These are phyloP conservation scores for Circinella minor DNA, from an alignment of 371 early-diverging fungal genomes.

Conservation along the genomic window DNA sequence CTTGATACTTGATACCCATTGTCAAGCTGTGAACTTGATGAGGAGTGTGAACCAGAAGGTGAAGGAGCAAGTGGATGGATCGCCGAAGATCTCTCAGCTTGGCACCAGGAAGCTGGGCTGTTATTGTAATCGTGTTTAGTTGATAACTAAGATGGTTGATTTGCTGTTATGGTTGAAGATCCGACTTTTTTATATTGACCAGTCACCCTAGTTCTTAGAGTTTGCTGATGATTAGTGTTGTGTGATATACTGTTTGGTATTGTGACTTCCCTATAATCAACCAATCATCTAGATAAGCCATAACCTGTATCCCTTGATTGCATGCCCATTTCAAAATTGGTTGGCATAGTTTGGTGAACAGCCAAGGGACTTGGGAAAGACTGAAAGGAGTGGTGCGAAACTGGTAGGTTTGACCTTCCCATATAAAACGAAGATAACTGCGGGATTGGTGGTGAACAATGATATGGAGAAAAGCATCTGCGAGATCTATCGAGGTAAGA, in stretches of 20 bases:
- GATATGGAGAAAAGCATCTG: slow-evolving; percentile 28
- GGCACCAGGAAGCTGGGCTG: slow-evolving; percentile 10
- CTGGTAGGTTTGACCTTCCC: slow-evolving; percentile 28
- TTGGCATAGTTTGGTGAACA: slow-evolving; percentile 34
- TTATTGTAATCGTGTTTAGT: slow-evolving; percentile 19
- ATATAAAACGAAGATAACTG: slow-evolving; percentile 27
- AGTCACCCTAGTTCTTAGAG: slow-evolving; percentile 24
- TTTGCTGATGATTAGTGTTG: slow-evolving; percentile 12
- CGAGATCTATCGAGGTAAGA: slow-evolving; percentile 18
- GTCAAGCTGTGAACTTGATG: slow-evolving; percentile 25
- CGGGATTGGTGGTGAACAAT: slow-evolving; percentile 25
- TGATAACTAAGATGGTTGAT: slow-evolving; percentile 27
- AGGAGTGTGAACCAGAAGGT: neutral
- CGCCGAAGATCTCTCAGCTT: slow-evolving; percentile 20
- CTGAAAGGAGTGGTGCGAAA: slow-evolving; percentile 40
- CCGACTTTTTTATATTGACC: slow-evolving; percentile 26
- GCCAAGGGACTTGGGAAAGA: slow-evolving; percentile 30
- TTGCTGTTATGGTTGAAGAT: slow-evolving; percentile 17
- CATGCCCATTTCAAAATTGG: slow-evolving; percentile 36
- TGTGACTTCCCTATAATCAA: slow-evolving; percentile 18
- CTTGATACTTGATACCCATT: slow-evolving; percentile 26
- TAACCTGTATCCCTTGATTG: slow-evolving; percentile 22
- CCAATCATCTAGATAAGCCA: slow-evolving; percentile 38
- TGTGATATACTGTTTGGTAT: slow-evolving; percentile 13
- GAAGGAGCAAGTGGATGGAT: neutral